Percentiles rank a stretch among this genome's conserved stretches.
phyloP scores from a whole-genome alignment of 192 early-diverging fungal genomes.

The Rhizoclosmatium sp. region DNA sequence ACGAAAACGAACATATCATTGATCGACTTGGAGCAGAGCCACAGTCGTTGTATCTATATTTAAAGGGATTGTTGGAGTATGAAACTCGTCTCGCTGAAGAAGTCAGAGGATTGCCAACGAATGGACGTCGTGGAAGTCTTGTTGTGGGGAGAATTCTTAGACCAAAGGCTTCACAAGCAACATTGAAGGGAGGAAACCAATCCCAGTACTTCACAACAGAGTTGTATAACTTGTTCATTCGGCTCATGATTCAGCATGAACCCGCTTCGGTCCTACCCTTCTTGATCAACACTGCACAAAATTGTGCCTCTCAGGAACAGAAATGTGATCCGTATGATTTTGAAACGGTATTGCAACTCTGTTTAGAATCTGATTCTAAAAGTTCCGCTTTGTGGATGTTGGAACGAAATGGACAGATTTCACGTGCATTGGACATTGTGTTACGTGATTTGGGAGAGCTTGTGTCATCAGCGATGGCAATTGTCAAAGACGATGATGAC shows the following conservation, averaged over 20 bases:
- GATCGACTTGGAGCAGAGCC: constrained; percentile 29
- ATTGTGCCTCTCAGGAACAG: not conserved
- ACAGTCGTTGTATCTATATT: constrained; percentile 33
- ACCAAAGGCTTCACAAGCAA: not conserved
- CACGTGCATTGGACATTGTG: constrained; percentile 42
- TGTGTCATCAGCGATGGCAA: not conserved
- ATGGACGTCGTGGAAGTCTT: not conserved
- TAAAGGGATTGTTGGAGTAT: constrained; percentile 43
- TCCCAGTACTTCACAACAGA: constrained; percentile 19
- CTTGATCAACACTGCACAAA: constrained; percentile 26
- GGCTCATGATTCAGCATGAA: constrained; percentile 38
- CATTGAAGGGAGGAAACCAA: not conserved
- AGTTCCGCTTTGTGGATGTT: constrained; percentile 52
- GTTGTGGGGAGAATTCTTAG: not conserved
- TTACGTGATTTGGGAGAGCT: constrained; percentile 20
- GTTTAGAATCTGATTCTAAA: constrained; percentile 34
- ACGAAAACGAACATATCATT: constrained; percentile 36
- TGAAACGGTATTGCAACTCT: constrained; percentile 41
- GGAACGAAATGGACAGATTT: constrained; percentile 44
- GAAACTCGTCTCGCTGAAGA: not conserved
- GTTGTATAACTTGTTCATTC: constrained; percentile 46
- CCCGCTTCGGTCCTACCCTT: constrained; percentile 38
- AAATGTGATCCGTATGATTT: constrained; percentile 45
- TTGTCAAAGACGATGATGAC: constrained; percentile 18
- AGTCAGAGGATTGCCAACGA: not conserved